A percentile compares a stretch with the other conserved stretches of the same genome.
These are phyloP conservation scores for Xylaria cubensis DNA, from an alignment of 495 filamentous ascomycete genomes.

Conservation along the genomic window DNA sequence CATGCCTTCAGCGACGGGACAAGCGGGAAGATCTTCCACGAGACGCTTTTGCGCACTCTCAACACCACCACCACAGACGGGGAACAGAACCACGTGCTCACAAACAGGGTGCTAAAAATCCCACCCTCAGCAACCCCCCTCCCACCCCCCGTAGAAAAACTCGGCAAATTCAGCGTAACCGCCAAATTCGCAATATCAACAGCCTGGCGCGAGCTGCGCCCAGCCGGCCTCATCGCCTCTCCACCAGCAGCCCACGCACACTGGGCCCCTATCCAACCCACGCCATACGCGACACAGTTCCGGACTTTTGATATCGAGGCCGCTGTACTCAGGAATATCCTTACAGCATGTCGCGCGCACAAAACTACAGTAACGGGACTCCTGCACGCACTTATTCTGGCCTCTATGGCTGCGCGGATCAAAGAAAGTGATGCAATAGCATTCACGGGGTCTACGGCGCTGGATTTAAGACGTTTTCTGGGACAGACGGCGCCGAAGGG, in stretches of 20 bases:
- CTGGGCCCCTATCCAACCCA: constrained; percentile 39
- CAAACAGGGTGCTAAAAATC: too few relatives aligned
- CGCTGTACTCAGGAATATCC: constrained; percentile 25
- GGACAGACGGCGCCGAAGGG: neutral
- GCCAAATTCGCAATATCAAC: constrained; percentile 26
- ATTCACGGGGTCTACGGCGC: constrained; percentile 39
- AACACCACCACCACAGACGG: neutral
- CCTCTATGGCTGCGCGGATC: constrained; percentile 34
- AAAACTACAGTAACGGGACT: constrained; percentile 45
- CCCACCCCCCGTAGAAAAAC: constrained; percentile 23
- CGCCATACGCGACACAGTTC: constrained; percentile 35
- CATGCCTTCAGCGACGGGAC: constrained; percentile 46
- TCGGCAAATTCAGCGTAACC: constrained; percentile 31
- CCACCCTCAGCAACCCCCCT: constrained; percentile 24
- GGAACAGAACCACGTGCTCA: constrained; percentile 6
- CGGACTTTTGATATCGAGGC: constrained; percentile 38
- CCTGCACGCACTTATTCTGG: constrained; percentile 38
- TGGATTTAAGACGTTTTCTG: constrained; percentile 43
- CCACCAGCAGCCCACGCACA: neutral
- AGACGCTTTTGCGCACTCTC: constrained; percentile 40
- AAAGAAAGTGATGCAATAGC: constrained; percentile 27
- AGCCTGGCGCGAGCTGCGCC: constrained; percentile 28
- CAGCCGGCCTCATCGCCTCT: neutral
- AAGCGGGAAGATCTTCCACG: constrained; percentile 43
- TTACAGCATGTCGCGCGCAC: constrained; percentile 38